These are phyloP conservation scores for Chaetomiaceae sp. DNA, from an alignment of 2,329 filamentous ascomycete species.

Conservation along the genomic window DNA sequence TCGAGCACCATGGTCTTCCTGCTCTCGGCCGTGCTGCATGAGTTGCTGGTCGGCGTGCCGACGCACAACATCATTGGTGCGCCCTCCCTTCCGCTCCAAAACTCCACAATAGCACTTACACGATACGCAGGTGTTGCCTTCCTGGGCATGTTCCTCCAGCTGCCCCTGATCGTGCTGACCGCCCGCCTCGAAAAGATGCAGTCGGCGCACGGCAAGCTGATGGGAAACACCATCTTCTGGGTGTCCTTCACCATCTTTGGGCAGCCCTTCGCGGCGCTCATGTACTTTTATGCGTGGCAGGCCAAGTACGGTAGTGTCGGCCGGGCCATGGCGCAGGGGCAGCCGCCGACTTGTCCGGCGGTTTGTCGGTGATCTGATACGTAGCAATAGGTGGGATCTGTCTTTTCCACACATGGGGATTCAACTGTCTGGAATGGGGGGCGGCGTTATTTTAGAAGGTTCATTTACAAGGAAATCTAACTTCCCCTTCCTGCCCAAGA, in stretches of 20 bases:
- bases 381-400: not conserved
- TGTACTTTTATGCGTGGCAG: slow-evolving; percentile 99
- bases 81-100: slow-evolving; percentile 20
- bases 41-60: slow-evolving; percentile 86
- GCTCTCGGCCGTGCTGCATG: slow-evolving; percentile 84
- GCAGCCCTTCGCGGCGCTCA: slow-evolving; percentile 83
- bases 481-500: no score
- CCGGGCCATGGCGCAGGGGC: slow-evolving; percentile 26
- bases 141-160: slow-evolving; percentile 86
- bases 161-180: slow-evolving; percentile 81
- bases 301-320: slow-evolving; percentile 89
- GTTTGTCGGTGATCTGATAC: no score
- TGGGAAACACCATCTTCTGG: slow-evolving; percentile 96
- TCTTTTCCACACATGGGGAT: no score
- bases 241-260: slow-evolving; percentile 92
- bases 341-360: slow-evolving; percentile 9
- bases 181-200: slow-evolving; percentile 74
- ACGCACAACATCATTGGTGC: slow-evolving; percentile 88
- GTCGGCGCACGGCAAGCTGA: slow-evolving; percentile 67
- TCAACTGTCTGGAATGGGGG: not conserved
- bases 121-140: slow-evolving; percentile 69
- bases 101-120: not conserved
- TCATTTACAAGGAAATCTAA: no score
- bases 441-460: not conserved
- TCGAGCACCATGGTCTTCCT: slow-evolving; percentile 83